Percentiles rank a stretch among this genome's conserved stretches.
Conservation (phyloP, 495 filamentous ascomycete genomes). For the Penicillium herquei region DNA sequence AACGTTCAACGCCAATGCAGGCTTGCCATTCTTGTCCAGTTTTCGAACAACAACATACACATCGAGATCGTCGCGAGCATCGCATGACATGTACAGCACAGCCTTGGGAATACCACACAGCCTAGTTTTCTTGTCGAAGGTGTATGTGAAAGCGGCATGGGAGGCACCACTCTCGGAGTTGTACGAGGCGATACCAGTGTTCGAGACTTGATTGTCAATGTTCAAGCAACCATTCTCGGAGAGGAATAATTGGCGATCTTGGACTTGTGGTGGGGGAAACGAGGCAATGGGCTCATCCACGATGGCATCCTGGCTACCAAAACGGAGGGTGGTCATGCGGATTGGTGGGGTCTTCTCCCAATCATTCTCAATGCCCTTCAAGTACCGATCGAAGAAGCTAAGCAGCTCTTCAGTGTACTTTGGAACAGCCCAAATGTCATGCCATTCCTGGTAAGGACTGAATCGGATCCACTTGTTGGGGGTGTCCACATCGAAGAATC, state of each 20-base stretch:
- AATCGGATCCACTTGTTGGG: not conserved
- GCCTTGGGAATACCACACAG: constrained; percentile 32
- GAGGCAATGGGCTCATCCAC: too few species aligned
- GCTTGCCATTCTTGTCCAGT: not conserved
- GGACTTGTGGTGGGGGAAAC: too few species aligned
- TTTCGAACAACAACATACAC: constrained; percentile 36
- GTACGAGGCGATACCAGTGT: too few species aligned
- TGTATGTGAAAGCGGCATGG: constrained; percentile 18
- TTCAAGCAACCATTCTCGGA: too few species aligned
- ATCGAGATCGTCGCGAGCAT: constrained; percentile 34
- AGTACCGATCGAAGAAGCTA: constrained; percentile 38
- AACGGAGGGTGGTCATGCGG: constrained; percentile 17
- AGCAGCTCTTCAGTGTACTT: constrained; percentile 27
- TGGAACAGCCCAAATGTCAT: constrained; percentile 11
- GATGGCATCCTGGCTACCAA: not conserved
- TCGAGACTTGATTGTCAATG: too few species aligned
- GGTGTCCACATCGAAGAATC: constrained; percentile 9
- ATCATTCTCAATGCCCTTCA: constrained; percentile 35
- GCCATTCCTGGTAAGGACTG: not conserved
- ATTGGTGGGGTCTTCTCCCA: constrained; percentile 37
- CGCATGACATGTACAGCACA: constrained; percentile 32
- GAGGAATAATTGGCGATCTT: too few species aligned
- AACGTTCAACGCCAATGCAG: not conserved
- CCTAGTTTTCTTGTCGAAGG: constrained; percentile 20
- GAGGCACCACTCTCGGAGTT: too few species aligned